A percentile compares a stretch with the other conserved stretches of the same genome.
Evolutionary conservation across 2,329 filamentous ascomycete genomes (phyloP).

Genomic region (Pestalotiopsis sp.): DNA sequence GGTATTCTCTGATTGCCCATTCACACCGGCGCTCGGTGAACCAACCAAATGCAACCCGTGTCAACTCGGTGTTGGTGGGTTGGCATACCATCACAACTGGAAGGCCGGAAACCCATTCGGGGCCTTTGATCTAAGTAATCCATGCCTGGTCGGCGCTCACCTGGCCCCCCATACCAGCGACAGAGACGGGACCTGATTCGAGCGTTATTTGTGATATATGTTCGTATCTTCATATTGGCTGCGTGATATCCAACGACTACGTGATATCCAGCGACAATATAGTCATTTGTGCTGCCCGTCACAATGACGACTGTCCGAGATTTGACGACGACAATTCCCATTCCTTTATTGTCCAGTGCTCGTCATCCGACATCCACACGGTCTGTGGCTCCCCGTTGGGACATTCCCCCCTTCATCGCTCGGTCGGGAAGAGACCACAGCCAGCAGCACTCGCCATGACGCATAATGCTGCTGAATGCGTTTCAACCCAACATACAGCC

Average conservation of each 20-base stretch:
- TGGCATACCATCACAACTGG: not conserved
- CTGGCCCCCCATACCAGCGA: not conserved
- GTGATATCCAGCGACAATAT: too few species aligned
- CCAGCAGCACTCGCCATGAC: not conserved
- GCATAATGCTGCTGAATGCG: not conserved
- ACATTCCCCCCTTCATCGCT: not conserved
- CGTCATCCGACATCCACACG: not conserved
- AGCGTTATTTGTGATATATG: not conserved
- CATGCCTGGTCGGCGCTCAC: slow-evolving; percentile 1
- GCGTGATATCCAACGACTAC: too few species aligned
- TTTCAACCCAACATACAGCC: not conserved
- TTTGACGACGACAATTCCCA: not conserved
- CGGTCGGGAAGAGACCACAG: not conserved
- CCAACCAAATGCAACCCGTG: not conserved
- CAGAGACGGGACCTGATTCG: not conserved
- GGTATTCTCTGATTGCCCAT: not conserved
- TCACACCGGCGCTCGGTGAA: slow-evolving; percentile 1
- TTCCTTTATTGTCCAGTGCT: not conserved
- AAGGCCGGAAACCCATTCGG: not conserved
- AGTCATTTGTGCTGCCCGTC: not conserved
- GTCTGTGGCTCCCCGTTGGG: not conserved
- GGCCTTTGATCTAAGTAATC: not conserved
- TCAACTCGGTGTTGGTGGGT: not conserved
- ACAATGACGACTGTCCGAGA: not conserved
- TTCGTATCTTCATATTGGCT: too few species aligned